These are phyloP conservation scores for Pisolithus albus DNA, from an alignment of 768 basidiomycete genomes.

Conservation along the genomic window DNA sequence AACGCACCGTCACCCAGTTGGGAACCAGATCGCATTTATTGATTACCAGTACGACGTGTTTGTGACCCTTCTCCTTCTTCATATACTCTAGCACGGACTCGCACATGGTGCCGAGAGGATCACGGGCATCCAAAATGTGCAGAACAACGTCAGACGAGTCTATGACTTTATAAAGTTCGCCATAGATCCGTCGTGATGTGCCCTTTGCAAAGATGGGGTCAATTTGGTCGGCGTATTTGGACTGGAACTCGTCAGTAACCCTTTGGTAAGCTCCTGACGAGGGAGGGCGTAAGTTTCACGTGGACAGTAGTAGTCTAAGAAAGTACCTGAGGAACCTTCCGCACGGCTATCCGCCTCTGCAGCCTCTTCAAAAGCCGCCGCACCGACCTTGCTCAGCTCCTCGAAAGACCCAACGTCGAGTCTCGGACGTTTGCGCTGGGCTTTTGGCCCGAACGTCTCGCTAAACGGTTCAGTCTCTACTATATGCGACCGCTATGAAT, in stretches of 20 bases:
- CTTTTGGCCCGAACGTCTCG: conserved; percentile 94
- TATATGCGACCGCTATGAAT: conserved; percentile 75
- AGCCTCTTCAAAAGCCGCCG: conserved; percentile 49
- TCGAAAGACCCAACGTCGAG: conserved; percentile 89
- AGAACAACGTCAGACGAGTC: conserved; percentile 97
- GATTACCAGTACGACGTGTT: conserved; percentile 92
- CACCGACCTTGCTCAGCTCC: conserved; percentile 68
- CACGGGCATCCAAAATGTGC: conserved; percentile 92
- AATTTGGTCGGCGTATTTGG: conserved; percentile 69
- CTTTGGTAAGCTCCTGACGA: conserved; percentile 7
- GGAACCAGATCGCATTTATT: conserved; percentile 99
- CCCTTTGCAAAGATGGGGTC: conserved; percentile 95
- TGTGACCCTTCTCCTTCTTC: conserved; percentile 94
- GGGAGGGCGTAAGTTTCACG: conserved; percentile 1
- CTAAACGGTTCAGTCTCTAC: conserved; percentile 93
- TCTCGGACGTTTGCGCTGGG: conserved; percentile 84
- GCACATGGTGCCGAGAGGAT: conserved; percentile 93
- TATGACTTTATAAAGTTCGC: conserved; percentile 98
- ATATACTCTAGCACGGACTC: conserved; percentile 90
- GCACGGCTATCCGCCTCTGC: conserved; percentile 36
- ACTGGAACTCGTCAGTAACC: conserved; percentile 35
- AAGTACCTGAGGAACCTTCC: conserved; percentile 40
- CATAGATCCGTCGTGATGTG: conserved; percentile 92
- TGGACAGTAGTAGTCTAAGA: not conserved
- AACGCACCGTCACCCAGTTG: conserved; percentile 93